Base-by-base conservation (phyloP, 306 rosid genomes). In the Malus domestica region DNA sequence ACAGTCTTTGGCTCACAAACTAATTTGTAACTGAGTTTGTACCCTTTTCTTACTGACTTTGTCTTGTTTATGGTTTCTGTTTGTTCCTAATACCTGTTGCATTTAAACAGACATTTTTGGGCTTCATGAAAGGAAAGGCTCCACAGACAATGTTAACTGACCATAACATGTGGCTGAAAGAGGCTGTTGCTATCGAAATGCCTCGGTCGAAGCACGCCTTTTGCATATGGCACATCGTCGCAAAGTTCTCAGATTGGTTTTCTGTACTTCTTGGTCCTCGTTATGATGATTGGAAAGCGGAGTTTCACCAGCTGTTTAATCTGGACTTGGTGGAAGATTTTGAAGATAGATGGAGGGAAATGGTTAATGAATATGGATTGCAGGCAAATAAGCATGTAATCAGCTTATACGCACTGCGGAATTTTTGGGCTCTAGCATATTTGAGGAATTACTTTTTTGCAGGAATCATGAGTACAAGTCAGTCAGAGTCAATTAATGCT, bases 81-180 rank as follows among this genome's bases (percentile, higher is more conserved):
- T 67, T 75, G 68, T 72, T 75, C 78, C 66, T 59, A 68, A 71
- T 25, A 49, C 52, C 23, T 79, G 4, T 70, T 65, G 38, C 58
- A 9, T 71, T 69, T 29, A 15, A 44, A 42, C 89, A 90, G 98
- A 81, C 93, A 76, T 93, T 89, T 84, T 86, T 88, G 87, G 76
- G 83, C 81, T 93, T 90, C 89, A 84, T 89, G 91, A 88, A 88
- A 79, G 96, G 93, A 77, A 93, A 87, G 86, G 87, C 98, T 78
- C 94, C 98, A 13, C 93, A 86, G 76, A 86, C 92, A 42, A 78
- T 89, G 77, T 79, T 88, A 81, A 93, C 94, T 15, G 98, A 93
- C 83, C 96, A 93, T 71, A 93, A 89, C 84, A 85, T 83, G 74
- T 93, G 98, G 98, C 94, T 90, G 80, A 93, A 93, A 85, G 98